Evolutionary conservation across 768 basidiomycete genomes (phyloP).

Genomic region (Royoungia palumana): DNA sequence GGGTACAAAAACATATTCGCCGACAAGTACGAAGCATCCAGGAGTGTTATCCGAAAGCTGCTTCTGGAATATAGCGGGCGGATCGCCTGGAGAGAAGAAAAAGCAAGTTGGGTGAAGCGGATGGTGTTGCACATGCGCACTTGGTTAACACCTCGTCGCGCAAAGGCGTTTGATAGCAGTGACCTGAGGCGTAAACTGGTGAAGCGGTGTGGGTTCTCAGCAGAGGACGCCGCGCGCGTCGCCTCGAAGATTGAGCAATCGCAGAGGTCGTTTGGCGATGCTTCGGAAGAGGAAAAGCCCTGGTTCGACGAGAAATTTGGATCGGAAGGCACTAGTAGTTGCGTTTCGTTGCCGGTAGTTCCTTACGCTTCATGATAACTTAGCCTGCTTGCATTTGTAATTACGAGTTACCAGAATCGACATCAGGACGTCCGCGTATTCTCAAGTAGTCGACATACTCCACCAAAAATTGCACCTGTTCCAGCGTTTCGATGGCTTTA

Average conservation of each 20-base stretch:
- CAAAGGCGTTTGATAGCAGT: conserved; percentile 7
- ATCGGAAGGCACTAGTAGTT: conserved; percentile 4
- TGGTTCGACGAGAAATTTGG: conserved; percentile 21
- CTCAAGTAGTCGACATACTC: conserved; percentile 69
- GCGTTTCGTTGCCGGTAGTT: conserved; percentile 11
- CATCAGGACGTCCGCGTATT: conserved; percentile 3
- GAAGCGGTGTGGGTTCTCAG: conserved; percentile 22
- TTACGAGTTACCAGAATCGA: not conserved
- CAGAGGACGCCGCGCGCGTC: conserved; percentile 17
- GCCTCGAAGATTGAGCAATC: conserved; percentile 18
- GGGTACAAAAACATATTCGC: conserved; percentile 17
- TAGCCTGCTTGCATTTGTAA: not conserved
- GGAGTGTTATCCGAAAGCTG: conserved; percentile 17
- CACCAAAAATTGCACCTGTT: conserved; percentile 83
- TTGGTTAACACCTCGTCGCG: conserved; percentile 20
- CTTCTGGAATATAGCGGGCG: conserved; percentile 16
- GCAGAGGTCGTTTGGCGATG: conserved; percentile 2
- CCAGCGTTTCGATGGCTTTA: conserved; percentile 92
- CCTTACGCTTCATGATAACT: conserved; percentile 3
- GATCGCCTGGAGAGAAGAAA: conserved; percentile 25
- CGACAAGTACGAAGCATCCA: conserved; percentile 36
- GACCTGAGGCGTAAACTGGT: conserved; percentile 21
- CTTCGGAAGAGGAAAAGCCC: conserved; percentile 10
- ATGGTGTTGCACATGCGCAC: conserved; percentile 23
- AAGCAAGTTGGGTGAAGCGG: conserved; percentile 24